These are phyloP conservation scores for Aspergillus ostianus DNA, from an alignment of 495 filamentous ascomycete genomes.

Conservation along the genomic window DNA sequence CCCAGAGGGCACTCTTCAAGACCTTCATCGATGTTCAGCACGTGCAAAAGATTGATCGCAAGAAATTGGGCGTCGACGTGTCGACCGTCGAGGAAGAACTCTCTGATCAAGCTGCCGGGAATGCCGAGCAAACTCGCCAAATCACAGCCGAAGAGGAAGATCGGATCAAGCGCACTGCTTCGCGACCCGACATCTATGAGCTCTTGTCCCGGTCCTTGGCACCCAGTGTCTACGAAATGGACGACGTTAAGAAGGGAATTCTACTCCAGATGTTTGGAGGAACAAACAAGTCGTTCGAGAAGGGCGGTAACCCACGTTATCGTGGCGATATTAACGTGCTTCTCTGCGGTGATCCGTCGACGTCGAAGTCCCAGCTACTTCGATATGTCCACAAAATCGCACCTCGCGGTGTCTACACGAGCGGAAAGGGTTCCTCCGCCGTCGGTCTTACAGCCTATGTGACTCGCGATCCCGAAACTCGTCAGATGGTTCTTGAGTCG, in stretches of 20 bases:
- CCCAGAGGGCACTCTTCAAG: slow-evolving; percentile 93
- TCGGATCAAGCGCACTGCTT: slow-evolving; percentile 80
- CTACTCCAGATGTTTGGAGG: slow-evolving; percentile 94
- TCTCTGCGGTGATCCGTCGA: slow-evolving; percentile 94
- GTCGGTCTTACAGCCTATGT: slow-evolving; percentile 99
- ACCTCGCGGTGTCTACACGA: slow-evolving; percentile 94
- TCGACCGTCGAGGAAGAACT: slow-evolving; percentile 87
- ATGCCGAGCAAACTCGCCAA: slow-evolving; percentile 78
- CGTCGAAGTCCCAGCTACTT: slow-evolving; percentile 90
- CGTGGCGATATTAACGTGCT: slow-evolving; percentile 97
- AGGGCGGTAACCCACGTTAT: slow-evolving; percentile 92
- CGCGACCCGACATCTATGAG: slow-evolving; percentile 87
- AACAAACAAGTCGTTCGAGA: slow-evolving; percentile 98
- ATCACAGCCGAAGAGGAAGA: slow-evolving; percentile 87
- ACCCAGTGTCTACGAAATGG: slow-evolving; percentile 95
- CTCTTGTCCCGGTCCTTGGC: slow-evolving; percentile 88
- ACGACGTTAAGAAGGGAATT: slow-evolving; percentile 98
- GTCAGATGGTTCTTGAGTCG: slow-evolving; percentile 93
- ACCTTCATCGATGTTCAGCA: slow-evolving; percentile 96
- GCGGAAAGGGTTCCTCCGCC: slow-evolving; percentile 93
- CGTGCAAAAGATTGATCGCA: slow-evolving; percentile 94
- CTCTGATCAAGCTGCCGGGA: slow-evolving; percentile 67
- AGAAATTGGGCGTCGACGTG: slow-evolving; percentile 85
- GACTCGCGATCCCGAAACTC: slow-evolving; percentile 90
- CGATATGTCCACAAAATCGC: slow-evolving; percentile 97